Evolutionary conservation across 2,329 filamentous ascomycete genomes (phyloP).

Genomic region (Rutstroemia sp.): DNA sequence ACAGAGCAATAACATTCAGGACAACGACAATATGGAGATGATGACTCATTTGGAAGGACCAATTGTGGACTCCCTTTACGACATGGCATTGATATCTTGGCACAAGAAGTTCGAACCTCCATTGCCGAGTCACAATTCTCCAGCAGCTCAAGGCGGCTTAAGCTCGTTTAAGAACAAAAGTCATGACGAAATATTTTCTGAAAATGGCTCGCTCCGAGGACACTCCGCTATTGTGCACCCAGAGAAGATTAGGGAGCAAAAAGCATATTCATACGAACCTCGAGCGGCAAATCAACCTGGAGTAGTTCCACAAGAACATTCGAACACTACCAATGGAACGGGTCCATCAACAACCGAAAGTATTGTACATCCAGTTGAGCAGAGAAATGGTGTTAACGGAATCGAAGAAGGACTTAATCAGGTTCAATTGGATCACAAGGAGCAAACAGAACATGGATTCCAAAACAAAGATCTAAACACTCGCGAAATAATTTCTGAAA

Average conservation of each 20-base stretch:
- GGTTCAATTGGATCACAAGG: constrained; percentile 6
- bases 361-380: constrained; percentile 8
- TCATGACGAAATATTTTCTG: constrained; percentile 25
- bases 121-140: constrained; percentile 46
- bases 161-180: constrained; percentile 14
- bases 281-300: constrained; percentile 15
- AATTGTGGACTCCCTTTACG: constrained; percentile 69
- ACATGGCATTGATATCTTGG: constrained; percentile 68
- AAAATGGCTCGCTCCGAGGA: constrained; percentile 27
- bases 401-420: constrained; percentile 6
- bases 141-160: constrained; percentile 35
- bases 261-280: constrained; percentile 17
- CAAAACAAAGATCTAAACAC: constrained; percentile 13
- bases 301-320: background rate
- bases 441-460: constrained; percentile 9
- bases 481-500: constrained; percentile 17
- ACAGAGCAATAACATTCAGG: constrained; percentile 72
- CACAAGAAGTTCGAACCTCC: constrained; percentile 52
- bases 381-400: background rate
- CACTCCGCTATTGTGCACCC: constrained; percentile 20
- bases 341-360: constrained; percentile 18
- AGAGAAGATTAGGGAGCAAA: constrained; percentile 8
- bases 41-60: constrained; percentile 68
- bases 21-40: constrained; percentile 79
- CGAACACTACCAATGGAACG: background rate